These are phyloP conservation scores for Boletellus sp. DNA, from an alignment of 1,284 basidiomycete genomes.

Conservation along the genomic window DNA sequence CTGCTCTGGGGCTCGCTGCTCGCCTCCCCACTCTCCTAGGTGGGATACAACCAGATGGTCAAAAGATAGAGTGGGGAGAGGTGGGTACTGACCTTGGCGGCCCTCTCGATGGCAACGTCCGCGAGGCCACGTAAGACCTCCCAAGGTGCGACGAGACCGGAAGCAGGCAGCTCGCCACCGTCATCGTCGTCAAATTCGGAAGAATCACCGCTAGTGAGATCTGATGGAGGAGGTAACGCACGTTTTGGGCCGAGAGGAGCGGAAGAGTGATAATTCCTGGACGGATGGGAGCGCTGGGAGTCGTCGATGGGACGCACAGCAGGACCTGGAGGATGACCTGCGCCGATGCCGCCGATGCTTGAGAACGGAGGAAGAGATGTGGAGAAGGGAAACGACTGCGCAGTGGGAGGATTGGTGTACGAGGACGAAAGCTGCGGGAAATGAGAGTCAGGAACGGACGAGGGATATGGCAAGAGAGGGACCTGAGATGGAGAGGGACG, in stretches of 20 bases:
- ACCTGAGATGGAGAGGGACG: conserved; percentile 27
- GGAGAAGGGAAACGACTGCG: conserved; percentile 24
- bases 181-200: conserved; percentile 73
- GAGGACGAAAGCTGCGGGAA: conserved; percentile 29
- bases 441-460: no score
- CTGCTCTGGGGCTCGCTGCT: conserved; percentile 72
- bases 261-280: conserved; percentile 38
- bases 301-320: conserved; percentile 54
- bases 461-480: conserved; percentile 1
- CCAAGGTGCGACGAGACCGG: conserved; percentile 78
- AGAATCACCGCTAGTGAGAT: conserved; percentile 69
- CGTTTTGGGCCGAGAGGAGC: conserved; percentile 50
- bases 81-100: conserved; percentile 56
- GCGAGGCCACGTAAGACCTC: conserved; percentile 77
- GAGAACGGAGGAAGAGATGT: conserved; percentile 63
- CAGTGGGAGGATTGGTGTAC: conserved; percentile 15
- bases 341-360: conserved; percentile 57
- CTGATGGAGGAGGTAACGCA: conserved; percentile 54
- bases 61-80: neutral
- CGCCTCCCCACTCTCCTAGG: conserved; percentile 65
- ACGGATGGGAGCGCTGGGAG: conserved; percentile 35
- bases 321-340: conserved; percentile 46
- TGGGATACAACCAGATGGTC: conserved; percentile 3
- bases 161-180: conserved; percentile 72
- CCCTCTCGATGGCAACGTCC: conserved; percentile 73